Conservation (phyloP, 305 asterid species). For the Fraxinus xanthoxyloides region DNA sequence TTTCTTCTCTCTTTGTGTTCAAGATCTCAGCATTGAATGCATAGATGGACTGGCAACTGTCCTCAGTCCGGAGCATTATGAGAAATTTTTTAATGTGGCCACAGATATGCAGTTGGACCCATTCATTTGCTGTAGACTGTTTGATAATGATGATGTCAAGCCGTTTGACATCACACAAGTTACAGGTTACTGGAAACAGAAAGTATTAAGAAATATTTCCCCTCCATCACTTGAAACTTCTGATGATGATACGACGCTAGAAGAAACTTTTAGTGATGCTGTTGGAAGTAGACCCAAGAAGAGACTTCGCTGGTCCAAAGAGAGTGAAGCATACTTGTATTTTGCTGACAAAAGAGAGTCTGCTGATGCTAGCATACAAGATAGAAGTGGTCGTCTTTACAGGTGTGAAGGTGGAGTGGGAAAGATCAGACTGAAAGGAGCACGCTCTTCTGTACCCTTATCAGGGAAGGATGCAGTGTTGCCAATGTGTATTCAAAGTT, state of each 20-base stretch:
- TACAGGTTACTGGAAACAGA: conserved; percentile 78
- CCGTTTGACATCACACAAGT: conserved; percentile 60
- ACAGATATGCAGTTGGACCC: conserved; percentile 43
- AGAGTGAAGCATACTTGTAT: conserved; percentile 24
- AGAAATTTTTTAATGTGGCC: conserved; percentile 41
- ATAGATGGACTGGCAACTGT: conserved; percentile 86
- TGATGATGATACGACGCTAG: conserved; percentile 28
- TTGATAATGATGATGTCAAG: conserved; percentile 61
- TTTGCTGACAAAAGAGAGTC: conserved; percentile 24
- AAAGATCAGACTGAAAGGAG: conserved; percentile 17
- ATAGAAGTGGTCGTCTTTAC: not conserved
- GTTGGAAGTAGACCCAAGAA: conserved; percentile 52
- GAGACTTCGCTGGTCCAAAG: conserved; percentile 59
- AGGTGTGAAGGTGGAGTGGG: conserved; percentile 16
- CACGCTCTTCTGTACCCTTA: conserved; percentile 15
- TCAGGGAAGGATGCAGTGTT: conserved; percentile 13
- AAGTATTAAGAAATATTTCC: conserved; percentile 36
- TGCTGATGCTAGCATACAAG: conserved; percentile 24
- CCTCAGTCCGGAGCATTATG: conserved; percentile 83
- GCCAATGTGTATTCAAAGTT: conserved; percentile 19
- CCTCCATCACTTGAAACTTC: conserved; percentile 22
- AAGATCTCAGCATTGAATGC: conserved; percentile 91
- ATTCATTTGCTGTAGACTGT: conserved; percentile 70
- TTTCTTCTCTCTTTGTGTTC: conserved; percentile 88
- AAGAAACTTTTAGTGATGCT: conserved; percentile 28